Evolutionary conservation across 306 rosid species (phyloP), one percentile per base, ranked within the genome.

Genomic region (Cyclanthera cordifolia): DNA sequence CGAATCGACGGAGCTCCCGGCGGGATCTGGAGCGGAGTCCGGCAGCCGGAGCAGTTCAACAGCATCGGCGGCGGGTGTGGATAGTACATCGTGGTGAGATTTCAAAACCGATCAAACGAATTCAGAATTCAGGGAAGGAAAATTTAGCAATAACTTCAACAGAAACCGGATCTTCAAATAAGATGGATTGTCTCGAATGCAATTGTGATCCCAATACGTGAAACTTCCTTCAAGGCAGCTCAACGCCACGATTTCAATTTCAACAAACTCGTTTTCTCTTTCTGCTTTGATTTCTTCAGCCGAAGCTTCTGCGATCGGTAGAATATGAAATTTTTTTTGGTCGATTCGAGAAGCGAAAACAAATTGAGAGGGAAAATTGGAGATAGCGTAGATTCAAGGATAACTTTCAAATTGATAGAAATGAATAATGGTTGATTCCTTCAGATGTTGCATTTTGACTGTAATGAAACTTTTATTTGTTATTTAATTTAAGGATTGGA

Each of bases 21-120:
- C 12, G 98, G 98, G 2, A 86, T 69, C 84, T 87, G 94, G 15
- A 93, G 82, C 19, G 95, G 88, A 13, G 90, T 84, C 45, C 52
- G 87, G 84, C 98, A 93, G 77, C 37, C 66, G 78, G 96, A 82
- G 80, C 98, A 93, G 80, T 87, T 84, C 48, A 93, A 85, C 5
- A 89, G 81, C 95, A 89, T 79, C 16, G 67, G 56, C 43, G 55
- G 61, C 19, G 74, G 74, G 9, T 43, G 74, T 4, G 73, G 21
- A 70, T 70, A 70, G 55, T 71, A 71, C 74, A 71, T 71, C 41
- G 39, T 25, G 13, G 67, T 25, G 13, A 55, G 14, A 54, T 17
- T n/a, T n/a, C 17, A 45, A 23, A 21, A 5, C 37, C 21, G 8
- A 71, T n/a, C 69, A 3, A 19, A 12, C 30, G 11, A 69, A 51